phyloP scores from a whole-genome alignment of 768 basidiomycete species.

The Rhodotorula graminis region DNA sequence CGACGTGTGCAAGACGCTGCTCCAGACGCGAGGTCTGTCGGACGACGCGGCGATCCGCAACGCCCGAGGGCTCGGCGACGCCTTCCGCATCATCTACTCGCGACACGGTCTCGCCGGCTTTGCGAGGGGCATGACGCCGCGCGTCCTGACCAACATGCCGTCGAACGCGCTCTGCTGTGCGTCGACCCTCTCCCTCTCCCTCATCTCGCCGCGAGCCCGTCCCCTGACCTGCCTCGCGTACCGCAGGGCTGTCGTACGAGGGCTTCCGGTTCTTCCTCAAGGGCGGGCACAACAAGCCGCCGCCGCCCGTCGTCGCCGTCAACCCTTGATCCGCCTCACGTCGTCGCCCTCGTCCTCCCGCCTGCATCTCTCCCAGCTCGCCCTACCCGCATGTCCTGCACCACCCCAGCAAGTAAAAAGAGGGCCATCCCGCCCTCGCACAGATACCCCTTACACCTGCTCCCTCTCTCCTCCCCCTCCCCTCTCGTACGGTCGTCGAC shows the following conservation, averaged over 20 bases:
- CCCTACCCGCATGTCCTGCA: background rate
- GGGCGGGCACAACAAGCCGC: conserved; percentile 25
- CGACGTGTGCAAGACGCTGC: conserved; percentile 93
- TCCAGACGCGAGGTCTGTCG: conserved; percentile 93
- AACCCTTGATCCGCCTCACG: background rate
- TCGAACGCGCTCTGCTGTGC: conserved; percentile 88
- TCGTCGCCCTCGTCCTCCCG: background rate
- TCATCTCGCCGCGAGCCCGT: background rate
- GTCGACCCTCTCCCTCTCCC: conserved; percentile 53
- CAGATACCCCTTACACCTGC: background rate
- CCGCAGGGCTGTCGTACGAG: conserved; percentile 36
- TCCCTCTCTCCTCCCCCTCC: background rate
- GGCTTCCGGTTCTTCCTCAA: conserved; percentile 39
- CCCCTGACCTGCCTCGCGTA: background rate
- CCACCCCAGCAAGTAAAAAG: background rate
- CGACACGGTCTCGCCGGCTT: conserved; percentile 83
- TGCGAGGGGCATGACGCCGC: conserved; percentile 76
- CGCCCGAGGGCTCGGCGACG: conserved; percentile 77
- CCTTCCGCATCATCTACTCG: conserved; percentile 78
- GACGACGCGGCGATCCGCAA: conserved; percentile 75
- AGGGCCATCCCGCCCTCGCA: background rate
- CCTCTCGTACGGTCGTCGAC: background rate
- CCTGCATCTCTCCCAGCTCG: background rate
- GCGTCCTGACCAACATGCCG: conserved; percentile 91
- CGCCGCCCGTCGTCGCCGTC: background rate